Base-by-base conservation (phyloP, 2,329 filamentous ascomycete genomes). In the Hypoxylon sp. region DNA sequence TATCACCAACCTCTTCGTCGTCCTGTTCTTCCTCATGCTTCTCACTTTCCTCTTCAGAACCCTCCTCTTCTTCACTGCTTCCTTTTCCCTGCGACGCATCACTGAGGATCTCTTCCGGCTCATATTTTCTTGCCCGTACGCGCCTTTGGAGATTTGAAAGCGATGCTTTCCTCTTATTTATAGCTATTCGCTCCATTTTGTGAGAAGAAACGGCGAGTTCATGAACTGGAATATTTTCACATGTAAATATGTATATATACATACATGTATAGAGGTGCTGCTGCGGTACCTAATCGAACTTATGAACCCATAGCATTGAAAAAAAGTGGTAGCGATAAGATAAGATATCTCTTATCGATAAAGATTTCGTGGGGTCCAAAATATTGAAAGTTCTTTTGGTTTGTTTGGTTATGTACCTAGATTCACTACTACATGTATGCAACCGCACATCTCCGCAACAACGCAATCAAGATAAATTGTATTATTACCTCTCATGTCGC, bases 111-210 rank as follows among this genome's bases (percentile, higher is more conserved):
- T 80, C 76, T 11, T 82, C 81, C 5, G 73, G 69, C 26, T 85
- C 83, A 29, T 85, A 81, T 31, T 76, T 81, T 52, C 83, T 78
- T 1, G 81, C 79, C 37, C 82, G 81, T 1, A 86, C 84, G 46
- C 83, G 79, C 62, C 83, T 78, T 66, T 83, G 80, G 1, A 84
- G 74, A 10, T 78, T 80, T 5, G 75, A 44, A 0, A 77, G 75
- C 1, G 79, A 77, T 2, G 77, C 58, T 72, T 84, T 86, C 44
- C 86, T 80, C 70, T 81, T 80, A 65, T 81, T 80, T 0, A 77
- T 68, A 26, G 55, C 56, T 52, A 50, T 53, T 14, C 71, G 70
- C 6, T 74, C 63, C 76, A 77, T 78, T 11, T 11, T 63, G 33
- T 44, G 8, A 44, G 17, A n/a, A 14, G 14, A 39, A 44, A 44